Percentiles rank a stretch among this genome's conserved stretches.
phyloP scores from a whole-genome alignment of 139 green algal genomes.

The Closterium sp. region DNA sequence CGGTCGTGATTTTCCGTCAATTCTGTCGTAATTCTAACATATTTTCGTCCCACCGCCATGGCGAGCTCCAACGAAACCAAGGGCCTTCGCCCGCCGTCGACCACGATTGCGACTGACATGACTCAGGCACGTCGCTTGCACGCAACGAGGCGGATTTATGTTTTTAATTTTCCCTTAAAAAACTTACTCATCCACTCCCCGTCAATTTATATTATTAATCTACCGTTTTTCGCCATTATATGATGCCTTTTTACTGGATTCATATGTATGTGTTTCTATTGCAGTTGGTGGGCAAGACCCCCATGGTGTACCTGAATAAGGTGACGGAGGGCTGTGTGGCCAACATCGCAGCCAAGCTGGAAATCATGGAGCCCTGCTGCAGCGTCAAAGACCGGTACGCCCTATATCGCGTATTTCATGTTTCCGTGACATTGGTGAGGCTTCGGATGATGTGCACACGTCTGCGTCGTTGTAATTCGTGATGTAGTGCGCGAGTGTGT shows the following conservation, averaged over 20 bases:
- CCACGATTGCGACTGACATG: background rate
- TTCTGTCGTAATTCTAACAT: background rate
- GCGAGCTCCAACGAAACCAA: background rate
- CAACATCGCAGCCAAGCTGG: constrained; percentile 85
- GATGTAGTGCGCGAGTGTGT: no score
- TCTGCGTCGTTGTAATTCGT: no score
- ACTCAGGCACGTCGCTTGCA: background rate
- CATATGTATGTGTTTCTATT: background rate
- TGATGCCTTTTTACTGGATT: no score
- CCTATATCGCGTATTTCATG: background rate
- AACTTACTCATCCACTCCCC: no score
- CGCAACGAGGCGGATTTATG: background rate
- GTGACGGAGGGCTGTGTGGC: constrained; percentile 75
- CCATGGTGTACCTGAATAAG: constrained; percentile 91
- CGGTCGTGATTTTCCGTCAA: background rate
- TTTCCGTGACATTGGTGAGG: no score
- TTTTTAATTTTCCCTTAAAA: background rate
- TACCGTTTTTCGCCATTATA: background rate
- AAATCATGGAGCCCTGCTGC: constrained; percentile 87
- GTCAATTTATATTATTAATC: background rate
- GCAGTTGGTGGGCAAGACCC: constrained; percentile 87
- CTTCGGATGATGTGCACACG: no score
- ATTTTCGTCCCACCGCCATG: background rate
- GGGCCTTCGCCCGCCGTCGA: background rate
- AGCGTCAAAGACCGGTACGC: constrained; percentile 65